These are phyloP conservation scores for Emydomyces testavorans DNA, from an alignment of 2,329 filamentous ascomycete genomes.

Conservation along the genomic window DNA sequence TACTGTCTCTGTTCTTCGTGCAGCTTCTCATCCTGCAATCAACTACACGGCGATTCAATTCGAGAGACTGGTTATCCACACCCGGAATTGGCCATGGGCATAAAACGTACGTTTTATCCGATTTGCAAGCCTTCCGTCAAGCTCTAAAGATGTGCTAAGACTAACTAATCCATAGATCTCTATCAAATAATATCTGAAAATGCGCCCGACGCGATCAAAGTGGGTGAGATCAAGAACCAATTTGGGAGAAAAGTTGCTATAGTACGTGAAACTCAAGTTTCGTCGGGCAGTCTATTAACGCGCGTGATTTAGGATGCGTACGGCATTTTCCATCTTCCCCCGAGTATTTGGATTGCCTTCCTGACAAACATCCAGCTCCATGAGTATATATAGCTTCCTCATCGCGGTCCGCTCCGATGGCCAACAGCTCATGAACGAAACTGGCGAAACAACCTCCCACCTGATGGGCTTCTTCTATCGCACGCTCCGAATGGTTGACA, in stretches of 20 bases:
- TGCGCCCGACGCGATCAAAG: slow-evolving; percentile 88
- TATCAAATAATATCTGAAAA: slow-evolving; percentile 80
- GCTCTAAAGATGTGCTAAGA: slow-evolving; percentile 15
- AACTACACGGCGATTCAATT: neutral
- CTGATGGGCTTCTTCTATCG: slow-evolving; percentile 99
- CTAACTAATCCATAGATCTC: slow-evolving; percentile 41
- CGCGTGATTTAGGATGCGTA: slow-evolving; percentile 37
- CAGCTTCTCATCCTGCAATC: neutral
- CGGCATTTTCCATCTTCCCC: slow-evolving; percentile 11
- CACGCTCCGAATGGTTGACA: slow-evolving; percentile 94
- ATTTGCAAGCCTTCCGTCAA: neutral
- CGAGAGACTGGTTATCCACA: too few relatives aligned
- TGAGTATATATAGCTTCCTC: slow-evolving; percentile 98
- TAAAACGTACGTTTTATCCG: slow-evolving; percentile 36
- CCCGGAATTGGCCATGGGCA: slow-evolving; percentile 34
- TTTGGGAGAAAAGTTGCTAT: slow-evolving; percentile 98
- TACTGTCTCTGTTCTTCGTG: too few relatives aligned
- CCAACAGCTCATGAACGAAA: slow-evolving; percentile 89
- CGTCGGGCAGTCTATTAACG: too few relatives aligned
- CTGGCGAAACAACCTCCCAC: slow-evolving; percentile 92
- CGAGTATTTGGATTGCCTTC: neutral
- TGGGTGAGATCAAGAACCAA: slow-evolving; percentile 96
- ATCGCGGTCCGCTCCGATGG: slow-evolving; percentile 95
- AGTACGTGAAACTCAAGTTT: too few relatives aligned
- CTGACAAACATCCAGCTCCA: slow-evolving; percentile 49